Evolutionary conservation across 306 rosid genomes (phyloP), one percentile per base, ranked within the genome.

Genomic region (Morella rubra): DNA sequence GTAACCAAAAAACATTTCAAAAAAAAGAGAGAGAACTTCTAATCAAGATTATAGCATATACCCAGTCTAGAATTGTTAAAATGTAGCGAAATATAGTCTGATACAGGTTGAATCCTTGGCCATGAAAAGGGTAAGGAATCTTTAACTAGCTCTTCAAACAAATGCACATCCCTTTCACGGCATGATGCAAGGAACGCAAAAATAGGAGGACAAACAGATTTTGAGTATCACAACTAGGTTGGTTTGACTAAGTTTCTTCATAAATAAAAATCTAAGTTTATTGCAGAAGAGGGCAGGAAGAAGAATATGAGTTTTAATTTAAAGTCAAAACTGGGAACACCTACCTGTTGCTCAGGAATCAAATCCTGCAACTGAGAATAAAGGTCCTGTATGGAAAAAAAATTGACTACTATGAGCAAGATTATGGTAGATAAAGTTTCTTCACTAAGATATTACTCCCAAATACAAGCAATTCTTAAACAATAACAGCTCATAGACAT

Each of bases 261-360:
- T 16, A 81, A 77, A 4, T 15, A 20, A 73, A 65, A 82, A 74
- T 27, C 32, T 27, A 27, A 27, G 32, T 27, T 37, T 46, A 74
- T 4, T 9, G 8, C 40, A 18, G 14, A 3, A 14, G 71, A 44
- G 45, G 12, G 47, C 7, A 42, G 71, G 22, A 42, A 65, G 2
- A 16, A 27, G 71, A 42, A 60, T n/a, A 58, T 58, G 44, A 27
- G 67, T 24, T 27, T 6, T 9, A 27, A n/a, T 65, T 15, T 15
- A 32, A 79, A 83, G 44, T 58, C 45, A 79, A 78, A 72, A 76
- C n/a, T 20, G 65, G 70, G 9, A 58, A 64, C 27, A 73, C 88
- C 69, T 75, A 87, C 99, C 99, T 96, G 99, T 77, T 92, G 83
- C 79, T 92, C 93, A 19, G 97, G 99, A 91, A 96, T 82, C 76